Conservation (phyloP, 2,329 filamentous ascomycete genomes). For the Macroventuria anomochaeta region DNA sequence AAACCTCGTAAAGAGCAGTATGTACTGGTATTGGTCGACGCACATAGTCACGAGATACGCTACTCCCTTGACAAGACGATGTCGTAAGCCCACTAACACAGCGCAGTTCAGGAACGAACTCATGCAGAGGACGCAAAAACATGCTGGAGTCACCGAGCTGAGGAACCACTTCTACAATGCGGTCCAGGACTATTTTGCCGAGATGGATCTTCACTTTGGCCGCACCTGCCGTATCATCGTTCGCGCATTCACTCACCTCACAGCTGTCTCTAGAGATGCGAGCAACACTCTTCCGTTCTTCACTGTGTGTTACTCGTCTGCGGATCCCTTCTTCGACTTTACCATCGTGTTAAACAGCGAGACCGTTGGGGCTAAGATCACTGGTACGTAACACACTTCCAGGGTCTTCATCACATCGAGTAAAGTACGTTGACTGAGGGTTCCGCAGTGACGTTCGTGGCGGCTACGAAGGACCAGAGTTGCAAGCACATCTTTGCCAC, state of each 20-base stretch:
- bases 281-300: background rate
- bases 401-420: no score
- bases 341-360: background rate
- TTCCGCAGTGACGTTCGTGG: background rate
- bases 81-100: background rate
- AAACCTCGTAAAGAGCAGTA: background rate
- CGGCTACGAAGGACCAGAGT: background rate
- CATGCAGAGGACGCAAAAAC: background rate
- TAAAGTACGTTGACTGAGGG: background rate
- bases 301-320: background rate
- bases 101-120: background rate
- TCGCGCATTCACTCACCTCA: background rate
- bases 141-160: background rate
- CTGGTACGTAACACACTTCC: background rate
- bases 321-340: background rate
- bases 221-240: background rate
- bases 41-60: background rate
- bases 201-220: background rate
- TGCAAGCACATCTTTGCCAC: background rate
- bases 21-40: background rate
- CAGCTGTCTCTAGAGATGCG: background rate
- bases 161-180: background rate
- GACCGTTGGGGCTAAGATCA: background rate
- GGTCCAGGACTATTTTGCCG: background rate
- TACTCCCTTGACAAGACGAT: background rate